phyloP scores from a whole-genome alignment of 2,329 filamentous ascomycete genomes.

The Alternaria sp. region DNA sequence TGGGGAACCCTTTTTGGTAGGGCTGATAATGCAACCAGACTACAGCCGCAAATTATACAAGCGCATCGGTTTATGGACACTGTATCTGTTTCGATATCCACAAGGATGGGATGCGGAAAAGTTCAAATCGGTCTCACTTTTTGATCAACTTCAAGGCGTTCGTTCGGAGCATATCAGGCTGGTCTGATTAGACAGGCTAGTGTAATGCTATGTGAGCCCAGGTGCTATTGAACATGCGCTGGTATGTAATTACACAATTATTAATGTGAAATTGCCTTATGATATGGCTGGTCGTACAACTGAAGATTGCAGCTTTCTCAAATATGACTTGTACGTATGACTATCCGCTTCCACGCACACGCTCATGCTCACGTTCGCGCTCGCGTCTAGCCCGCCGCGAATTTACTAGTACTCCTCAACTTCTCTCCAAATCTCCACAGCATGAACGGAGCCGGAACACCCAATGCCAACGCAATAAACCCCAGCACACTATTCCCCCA shows the following conservation, averaged over 20 bases:
- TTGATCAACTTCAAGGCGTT: too few relatives aligned
- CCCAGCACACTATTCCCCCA: constrained; percentile 53
- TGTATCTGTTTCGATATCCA: too few relatives aligned
- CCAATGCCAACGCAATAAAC: constrained; percentile 47
- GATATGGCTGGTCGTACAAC: rapidly evolving
- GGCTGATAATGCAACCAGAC: too few relatives aligned
- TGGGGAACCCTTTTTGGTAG: too few relatives aligned
- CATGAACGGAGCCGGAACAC: constrained; percentile 59
- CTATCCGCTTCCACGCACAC: too few relatives aligned
- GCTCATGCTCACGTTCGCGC: rapidly evolving
- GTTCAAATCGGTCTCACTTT: too few relatives aligned
- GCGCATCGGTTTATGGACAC: too few relatives aligned
- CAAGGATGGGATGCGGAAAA: rapidly evolving
- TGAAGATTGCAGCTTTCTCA: rapidly evolving
- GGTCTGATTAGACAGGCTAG: rapidly evolving
- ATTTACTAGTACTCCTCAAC: constrained; percentile 58
- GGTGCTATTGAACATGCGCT: rapidly evolving
- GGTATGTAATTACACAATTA: rapidly evolving
- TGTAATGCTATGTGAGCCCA: rapidly evolving
- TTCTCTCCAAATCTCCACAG: constrained; percentile 60
- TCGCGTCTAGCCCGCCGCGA: constrained; percentile 57
- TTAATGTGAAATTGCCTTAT: too few relatives aligned
- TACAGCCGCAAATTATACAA: too few relatives aligned
- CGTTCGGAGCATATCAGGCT: too few relatives aligned
- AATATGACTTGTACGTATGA: rapidly evolving